Base-by-base conservation (phyloP, 345 rosid genomes). In the Brassica rapa region DNA sequence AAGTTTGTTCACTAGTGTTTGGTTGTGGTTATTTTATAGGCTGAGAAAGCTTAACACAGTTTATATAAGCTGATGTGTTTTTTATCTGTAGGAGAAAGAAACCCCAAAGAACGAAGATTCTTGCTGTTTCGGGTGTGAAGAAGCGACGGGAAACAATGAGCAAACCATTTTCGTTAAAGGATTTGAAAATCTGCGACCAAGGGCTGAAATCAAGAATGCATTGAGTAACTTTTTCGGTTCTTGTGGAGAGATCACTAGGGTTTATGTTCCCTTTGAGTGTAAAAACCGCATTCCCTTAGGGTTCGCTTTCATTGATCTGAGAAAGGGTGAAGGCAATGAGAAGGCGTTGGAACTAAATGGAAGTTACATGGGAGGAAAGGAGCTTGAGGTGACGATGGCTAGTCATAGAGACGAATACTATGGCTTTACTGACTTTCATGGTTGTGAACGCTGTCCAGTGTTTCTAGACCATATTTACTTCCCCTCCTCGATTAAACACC, bases 381-480 rank as follows among this genome's bases (percentile, higher is more conserved):
- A 23, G 30, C 62, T 57, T 57, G 62, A 57, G 30, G 62, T 57
- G 62, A 23, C n/a, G 5, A 57, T 57, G 62, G 62, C 62, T 57
- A 9, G 6, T 21, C 4, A 23, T 23, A 23, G 30, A 57, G 62
- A 57, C 2, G 62, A 57, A 23, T 23, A 9, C 62, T 9, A 3
- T 57, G 62, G 62, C 14, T 57, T 23, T 21, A 23, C 30, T 23
- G 30, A 57, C 62, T 57, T 57, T 23, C 6, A 1, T 57, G 62
- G 62, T 3, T 57, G 62, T 57, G 30, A 23, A 3, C 30, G 29
- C 14, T 57, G 62, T 57, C 6, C 1, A 21, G 10, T 57, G 12
- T 57, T 57, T 21, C 14, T 57, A 9, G 9, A 3, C 6, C 56
- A 2, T n/a, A 19, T 49, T n/a, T 1, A 5, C 19, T n/a, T 5